phyloP scores from a whole-genome alignment of 2,329 filamentous ascomycete species.

The Laburnicola sp. region DNA sequence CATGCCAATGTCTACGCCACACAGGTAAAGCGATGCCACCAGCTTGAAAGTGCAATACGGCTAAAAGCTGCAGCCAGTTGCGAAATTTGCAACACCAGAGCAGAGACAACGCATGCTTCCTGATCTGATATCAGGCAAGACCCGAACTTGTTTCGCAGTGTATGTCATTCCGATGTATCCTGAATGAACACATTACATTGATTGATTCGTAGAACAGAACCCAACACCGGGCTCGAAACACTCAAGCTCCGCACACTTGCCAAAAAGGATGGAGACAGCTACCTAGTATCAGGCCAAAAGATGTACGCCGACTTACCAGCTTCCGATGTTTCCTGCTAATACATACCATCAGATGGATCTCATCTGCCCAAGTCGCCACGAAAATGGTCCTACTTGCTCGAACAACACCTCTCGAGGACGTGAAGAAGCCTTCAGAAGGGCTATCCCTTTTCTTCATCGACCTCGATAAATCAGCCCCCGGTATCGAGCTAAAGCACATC shows the following conservation, averaged over 20 bases:
- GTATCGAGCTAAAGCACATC: conserved; percentile 70
- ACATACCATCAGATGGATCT: too few relatives aligned
- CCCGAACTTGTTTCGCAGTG: conserved; percentile 77
- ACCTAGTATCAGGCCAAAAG: too few relatives aligned
- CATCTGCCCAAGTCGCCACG: conserved; percentile 76
- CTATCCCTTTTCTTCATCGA: conserved; percentile 81
- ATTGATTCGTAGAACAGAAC: too few relatives aligned
- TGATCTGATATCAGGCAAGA: conserved; percentile 70
- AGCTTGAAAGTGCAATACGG: too few relatives aligned
- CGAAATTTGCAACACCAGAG: conserved; percentile 68
- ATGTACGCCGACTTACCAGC: too few relatives aligned
- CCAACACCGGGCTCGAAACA: too few relatives aligned
- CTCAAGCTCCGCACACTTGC: too few relatives aligned
- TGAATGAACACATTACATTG: too few relatives aligned
- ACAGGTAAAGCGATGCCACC: conserved; percentile 48
- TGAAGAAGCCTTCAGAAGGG: conserved; percentile 71
- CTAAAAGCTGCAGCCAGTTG: conserved; percentile 60
- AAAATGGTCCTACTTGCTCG: conserved; percentile 84
- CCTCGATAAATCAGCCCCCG: conserved; percentile 63
- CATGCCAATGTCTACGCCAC: conserved; percentile 73
- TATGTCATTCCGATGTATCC: too few relatives aligned
- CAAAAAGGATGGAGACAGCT: too few relatives aligned
- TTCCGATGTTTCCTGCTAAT: too few relatives aligned
- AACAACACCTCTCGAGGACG: conserved; percentile 70
- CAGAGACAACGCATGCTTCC: conserved; percentile 68